Base-by-base conservation (phyloP, 2,329 filamentous ascomycete genomes). In the Graphilbum sp. region DNA sequence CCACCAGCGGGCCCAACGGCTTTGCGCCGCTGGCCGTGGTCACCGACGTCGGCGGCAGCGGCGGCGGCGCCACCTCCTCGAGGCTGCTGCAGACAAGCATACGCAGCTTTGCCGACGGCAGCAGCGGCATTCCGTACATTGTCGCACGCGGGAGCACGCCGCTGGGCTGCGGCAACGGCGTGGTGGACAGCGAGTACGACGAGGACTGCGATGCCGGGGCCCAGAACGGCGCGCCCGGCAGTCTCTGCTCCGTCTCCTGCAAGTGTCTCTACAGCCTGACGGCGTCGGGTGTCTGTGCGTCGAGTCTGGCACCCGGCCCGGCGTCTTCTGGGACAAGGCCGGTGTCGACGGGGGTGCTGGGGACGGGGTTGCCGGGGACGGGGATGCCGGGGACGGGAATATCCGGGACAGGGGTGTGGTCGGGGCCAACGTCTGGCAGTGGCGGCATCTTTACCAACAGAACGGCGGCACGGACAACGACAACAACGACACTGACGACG, bases 21-120 rank as follows among this genome's bases (percentile, higher is more conserved):
- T 63, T 63, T 45, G 51, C 54, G 35, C 53, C 60, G 4, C 49
- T 62, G 21, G 60, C 58, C 31, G 58, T 62, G 31, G 56, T 60
- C 4, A 44, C 55, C 27, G 54, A 56, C 38, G 38, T 34, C n/a
- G n/a, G n/a, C n/a, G n/a, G n/a, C n/a, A n/a, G n/a, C n/a, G n/a
- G n/a, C n/a, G n/a, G n/a, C n/a, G n/a, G n/a, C n/a, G 1, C 27
- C 23, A 3, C 23, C 7, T 25, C 20, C 8, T 17, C 4, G 7
- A 15, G 20, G 3, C 23, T 2, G 11, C 20, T 17, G n/a, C 19
- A 21, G 8, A 5, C 10, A 2, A 4, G 13, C 1, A 44, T 55
- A 13, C 51, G 48, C 36, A 47, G 47, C 3, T 62, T 60, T 41
- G 51, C 50, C 15, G 58, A 60, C 31, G 50, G 50, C 10, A 54